Conservation (phyloP, 441 rosid genomes). For the Pelargonium fulgidum region DNA sequence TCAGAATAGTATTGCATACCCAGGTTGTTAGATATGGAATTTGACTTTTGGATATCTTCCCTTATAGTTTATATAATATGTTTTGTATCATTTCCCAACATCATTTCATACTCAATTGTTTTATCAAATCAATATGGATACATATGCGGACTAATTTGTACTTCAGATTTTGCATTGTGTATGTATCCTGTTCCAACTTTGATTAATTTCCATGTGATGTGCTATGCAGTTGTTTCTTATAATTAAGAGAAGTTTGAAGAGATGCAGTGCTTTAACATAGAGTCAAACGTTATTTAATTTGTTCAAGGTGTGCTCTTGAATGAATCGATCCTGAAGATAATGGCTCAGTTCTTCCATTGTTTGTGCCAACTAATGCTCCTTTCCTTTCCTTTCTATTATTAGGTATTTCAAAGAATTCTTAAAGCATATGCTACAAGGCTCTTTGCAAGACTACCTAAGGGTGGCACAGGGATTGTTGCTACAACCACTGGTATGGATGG, state of each 20-base stretch:
- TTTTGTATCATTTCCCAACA: too few species aligned
- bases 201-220: constrained; percentile 12
- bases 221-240: constrained; percentile 66
- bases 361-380: background rate
- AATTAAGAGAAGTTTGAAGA: constrained; percentile 94
- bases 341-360: background rate
- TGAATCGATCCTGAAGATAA: constrained; percentile 11
- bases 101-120: too few species aligned
- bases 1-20: too few species aligned
- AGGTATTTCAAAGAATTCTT: constrained; percentile 96
- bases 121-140: too few species aligned
- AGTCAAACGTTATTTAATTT: constrained; percentile 78
- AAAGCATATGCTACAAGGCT: constrained; percentile 93
- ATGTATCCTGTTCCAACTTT: background rate
- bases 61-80: too few species aligned
- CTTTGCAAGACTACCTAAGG: constrained; percentile 79
- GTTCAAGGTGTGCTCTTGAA: constrained; percentile 61
- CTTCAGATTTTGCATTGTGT: too few species aligned
- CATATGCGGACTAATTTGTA: too few species aligned
- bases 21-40: too few species aligned
- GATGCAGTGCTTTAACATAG: constrained; percentile 88
- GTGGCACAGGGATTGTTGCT: constrained; percentile 95
- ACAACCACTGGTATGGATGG: constrained; percentile 99
- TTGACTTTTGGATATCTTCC: too few species aligned
- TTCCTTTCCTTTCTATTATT: constrained; percentile 16